Evolutionary conservation across 106 monocot species (phyloP).

Genomic region (Dendrobium huoshanense): DNA sequence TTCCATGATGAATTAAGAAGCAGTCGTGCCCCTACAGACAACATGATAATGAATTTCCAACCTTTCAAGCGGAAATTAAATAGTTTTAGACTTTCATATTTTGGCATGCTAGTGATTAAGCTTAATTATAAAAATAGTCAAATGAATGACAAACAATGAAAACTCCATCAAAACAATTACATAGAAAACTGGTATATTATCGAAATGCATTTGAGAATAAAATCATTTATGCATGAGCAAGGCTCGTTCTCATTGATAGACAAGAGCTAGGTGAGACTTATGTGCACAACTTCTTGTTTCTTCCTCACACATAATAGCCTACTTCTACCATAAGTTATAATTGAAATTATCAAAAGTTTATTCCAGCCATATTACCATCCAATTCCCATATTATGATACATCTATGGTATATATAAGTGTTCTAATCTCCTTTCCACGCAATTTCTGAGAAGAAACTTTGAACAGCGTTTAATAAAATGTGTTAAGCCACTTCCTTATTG

Average conservation of each 20-base stretch:
- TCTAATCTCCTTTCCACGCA: background rate
- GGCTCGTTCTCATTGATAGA: background rate
- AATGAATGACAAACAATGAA: background rate
- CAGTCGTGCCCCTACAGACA: constrained; percentile 43
- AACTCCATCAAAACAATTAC: background rate
- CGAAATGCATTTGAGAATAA: background rate
- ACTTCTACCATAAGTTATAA: background rate
- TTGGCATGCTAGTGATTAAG: background rate
- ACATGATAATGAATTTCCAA: background rate
- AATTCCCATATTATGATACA: background rate
- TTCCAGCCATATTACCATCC: background rate
- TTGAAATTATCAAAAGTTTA: background rate
- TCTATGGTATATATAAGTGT: background rate
- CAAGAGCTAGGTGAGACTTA: background rate
- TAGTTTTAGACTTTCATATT: background rate
- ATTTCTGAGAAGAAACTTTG: background rate
- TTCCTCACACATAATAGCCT: background rate
- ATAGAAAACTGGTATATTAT: background rate
- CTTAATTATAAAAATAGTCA: background rate
- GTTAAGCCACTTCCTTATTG: background rate
- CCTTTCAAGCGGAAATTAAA: background rate
- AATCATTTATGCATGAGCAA: background rate
- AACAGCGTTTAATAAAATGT: background rate
- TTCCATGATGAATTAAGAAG: constrained; percentile 76
- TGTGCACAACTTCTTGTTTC: background rate